phyloP scores from a whole-genome alignment of 2,329 filamentous ascomycete genomes.

The Fusarium nanum region DNA sequence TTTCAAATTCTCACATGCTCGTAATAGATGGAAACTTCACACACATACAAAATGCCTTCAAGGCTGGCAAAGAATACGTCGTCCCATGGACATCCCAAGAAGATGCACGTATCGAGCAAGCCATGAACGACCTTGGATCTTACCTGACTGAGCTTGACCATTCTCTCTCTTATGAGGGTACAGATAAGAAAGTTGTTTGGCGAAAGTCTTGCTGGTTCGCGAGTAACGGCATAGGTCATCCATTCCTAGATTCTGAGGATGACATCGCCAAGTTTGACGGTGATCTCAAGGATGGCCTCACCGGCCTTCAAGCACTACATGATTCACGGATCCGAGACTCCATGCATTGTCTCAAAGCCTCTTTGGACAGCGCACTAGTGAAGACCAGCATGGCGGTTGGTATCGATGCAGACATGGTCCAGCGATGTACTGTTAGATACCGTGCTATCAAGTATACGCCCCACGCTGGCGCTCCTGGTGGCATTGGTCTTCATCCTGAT shows the following conservation, averaged over 20 bases:
- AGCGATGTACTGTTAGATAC: constrained; percentile 15
- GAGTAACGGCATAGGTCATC: constrained; percentile 14
- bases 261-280: constrained; percentile 22
- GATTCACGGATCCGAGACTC: background rate
- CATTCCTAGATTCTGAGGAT: constrained; percentile 6
- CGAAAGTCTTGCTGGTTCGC: constrained; percentile 27
- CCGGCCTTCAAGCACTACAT: background rate
- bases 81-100: constrained; percentile 9
- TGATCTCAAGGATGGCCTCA: constrained; percentile 17
- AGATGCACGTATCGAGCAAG: constrained; percentile 4
- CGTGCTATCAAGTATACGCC: constrained; percentile 10
- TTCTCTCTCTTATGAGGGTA: constrained; percentile 23
- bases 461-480: background rate
- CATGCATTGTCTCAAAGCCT: background rate
- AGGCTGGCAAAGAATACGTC: constrained; percentile 17
- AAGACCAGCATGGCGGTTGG: constrained; percentile 7
- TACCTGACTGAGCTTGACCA: constrained; percentile 13
- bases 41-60: background rate
- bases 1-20: accelerated
- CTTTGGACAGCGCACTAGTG: background rate
- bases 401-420: background rate
- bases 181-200: constrained; percentile 23
- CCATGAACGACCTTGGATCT: constrained; percentile 13
- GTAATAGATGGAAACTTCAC: background rate
- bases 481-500: constrained; percentile 20